These are phyloP conservation scores for Scytalidium lignicola DNA, from an alignment of 2,329 filamentous ascomycete genomes.

Conservation along the genomic window DNA sequence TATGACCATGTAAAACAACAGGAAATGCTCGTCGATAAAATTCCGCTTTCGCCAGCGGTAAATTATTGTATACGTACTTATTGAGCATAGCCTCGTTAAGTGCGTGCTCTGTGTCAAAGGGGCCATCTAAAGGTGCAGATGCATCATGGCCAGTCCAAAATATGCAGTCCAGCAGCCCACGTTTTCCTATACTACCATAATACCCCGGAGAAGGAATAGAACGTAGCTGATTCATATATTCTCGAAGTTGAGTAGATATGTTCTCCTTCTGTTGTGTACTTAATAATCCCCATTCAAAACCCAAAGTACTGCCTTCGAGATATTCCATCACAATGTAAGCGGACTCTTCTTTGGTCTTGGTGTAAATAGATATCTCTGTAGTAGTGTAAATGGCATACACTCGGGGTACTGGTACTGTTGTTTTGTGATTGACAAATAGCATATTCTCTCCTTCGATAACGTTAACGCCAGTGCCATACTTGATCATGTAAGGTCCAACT, in stretches of 20 bases:
- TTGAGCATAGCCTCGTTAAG: conserved; percentile 23
- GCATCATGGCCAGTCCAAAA: conserved; percentile 21
- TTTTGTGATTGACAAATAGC: conserved; percentile 23
- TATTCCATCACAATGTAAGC: conserved; percentile 29
- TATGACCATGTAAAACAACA: conserved; percentile 18
- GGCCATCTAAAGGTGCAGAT: conserved; percentile 19
- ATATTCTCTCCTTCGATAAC: conserved; percentile 29
- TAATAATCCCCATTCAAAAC: conserved; percentile 17
- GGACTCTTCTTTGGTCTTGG: conserved; percentile 11
- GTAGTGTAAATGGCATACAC: conserved; percentile 31
- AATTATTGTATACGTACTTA: conserved; percentile 20
- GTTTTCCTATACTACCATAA: conserved; percentile 23
- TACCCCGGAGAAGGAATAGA: conserved; percentile 21
- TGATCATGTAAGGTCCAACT: conserved; percentile 10
- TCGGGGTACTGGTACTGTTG: conserved; percentile 23
- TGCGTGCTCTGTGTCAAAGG: conserved; percentile 23
- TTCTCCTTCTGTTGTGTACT: conserved; percentile 17
- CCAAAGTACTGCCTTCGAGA: conserved; percentile 21
- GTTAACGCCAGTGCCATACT: conserved; percentile 21
- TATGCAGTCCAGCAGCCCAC: conserved; percentile 20
- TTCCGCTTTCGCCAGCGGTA: conserved; percentile 18
- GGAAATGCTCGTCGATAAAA: conserved; percentile 24
- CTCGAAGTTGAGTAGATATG: conserved; percentile 16
- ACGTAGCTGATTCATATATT: conserved; percentile 23
- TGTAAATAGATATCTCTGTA: no score